phyloP scores from a whole-genome alignment of 495 filamentous ascomycete genomes.

The Daldinia vernicosa region DNA sequence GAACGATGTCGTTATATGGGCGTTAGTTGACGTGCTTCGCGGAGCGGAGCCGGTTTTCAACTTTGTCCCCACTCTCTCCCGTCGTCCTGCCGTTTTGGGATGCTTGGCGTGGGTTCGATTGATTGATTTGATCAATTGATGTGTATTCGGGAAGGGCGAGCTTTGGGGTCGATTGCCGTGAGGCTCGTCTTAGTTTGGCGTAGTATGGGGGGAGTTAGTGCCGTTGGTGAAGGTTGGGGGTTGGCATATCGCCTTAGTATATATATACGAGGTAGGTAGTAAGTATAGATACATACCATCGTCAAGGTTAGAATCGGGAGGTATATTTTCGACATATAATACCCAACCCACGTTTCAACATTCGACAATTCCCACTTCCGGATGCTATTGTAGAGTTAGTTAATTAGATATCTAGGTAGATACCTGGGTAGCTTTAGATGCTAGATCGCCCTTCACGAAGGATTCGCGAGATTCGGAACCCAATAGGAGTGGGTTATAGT shows the following conservation, averaged over 20 bases:
- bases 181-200: conserved; percentile 1
- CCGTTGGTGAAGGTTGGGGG: not conserved
- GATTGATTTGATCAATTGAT: conserved; percentile 21
- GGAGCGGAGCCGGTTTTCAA: conserved; percentile 13
- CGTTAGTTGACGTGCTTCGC: conserved; percentile 35
- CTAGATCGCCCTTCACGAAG: too few species aligned
- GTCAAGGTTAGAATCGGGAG: too few species aligned
- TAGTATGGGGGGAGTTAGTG: not conserved
- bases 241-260: not conserved
- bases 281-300: too few species aligned
- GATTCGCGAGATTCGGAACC: too few species aligned
- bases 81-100: conserved; percentile 23
- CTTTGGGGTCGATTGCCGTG: not conserved
- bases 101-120: conserved; percentile 7
- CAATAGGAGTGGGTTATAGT: too few species aligned
- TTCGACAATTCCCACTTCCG: too few species aligned
- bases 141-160: not conserved
- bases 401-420: too few species aligned
- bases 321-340: too few species aligned
- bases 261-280: not conserved
- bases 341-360: too few species aligned
- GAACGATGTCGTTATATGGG: conserved; percentile 30
- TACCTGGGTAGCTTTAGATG: too few species aligned
- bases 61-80: conserved; percentile 17
- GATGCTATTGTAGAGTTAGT: too few species aligned